These are phyloP conservation scores for Noccaea caerulescens DNA, from an alignment of 345 rosid genomes.

Conservation along the genomic window DNA sequence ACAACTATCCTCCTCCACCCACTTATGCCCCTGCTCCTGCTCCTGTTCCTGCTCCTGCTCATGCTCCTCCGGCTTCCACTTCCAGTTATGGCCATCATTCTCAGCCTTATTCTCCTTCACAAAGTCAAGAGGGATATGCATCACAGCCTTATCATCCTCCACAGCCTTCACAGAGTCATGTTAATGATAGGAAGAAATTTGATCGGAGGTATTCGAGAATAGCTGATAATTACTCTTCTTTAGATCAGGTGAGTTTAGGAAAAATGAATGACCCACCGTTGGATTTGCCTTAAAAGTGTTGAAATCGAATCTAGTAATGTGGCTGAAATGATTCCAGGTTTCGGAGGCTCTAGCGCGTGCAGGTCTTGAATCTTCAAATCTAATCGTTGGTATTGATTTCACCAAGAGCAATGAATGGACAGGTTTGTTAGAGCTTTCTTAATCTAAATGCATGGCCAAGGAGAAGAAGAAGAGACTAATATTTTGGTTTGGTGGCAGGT, in stretches of 20 bases:
- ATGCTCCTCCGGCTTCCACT: background rate
- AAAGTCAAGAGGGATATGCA: slow-evolving; percentile 39
- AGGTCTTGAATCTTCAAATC: slow-evolving; percentile 98
- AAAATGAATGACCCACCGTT: background rate
- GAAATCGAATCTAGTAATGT: background rate
- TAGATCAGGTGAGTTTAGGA: slow-evolving; percentile 63
- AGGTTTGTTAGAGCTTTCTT: slow-evolving; percentile 48
- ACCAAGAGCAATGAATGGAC: slow-evolving; percentile 99
- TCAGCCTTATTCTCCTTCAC: slow-evolving; percentile 11
- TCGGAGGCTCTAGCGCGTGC: slow-evolving; percentile 79
- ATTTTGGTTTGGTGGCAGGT: slow-evolving; percentile 49
- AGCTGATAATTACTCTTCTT: slow-evolving; percentile 76
- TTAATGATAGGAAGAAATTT: slow-evolving; percentile 52
- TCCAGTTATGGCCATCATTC: slow-evolving; percentile 11
- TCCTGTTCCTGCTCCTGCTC: slow-evolving; percentile 27
- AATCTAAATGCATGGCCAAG: background rate
- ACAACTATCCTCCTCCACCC: slow-evolving; percentile 47
- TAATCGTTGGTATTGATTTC: slow-evolving; percentile 92
- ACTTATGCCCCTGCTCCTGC: slow-evolving; percentile 31
- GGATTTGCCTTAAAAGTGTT: background rate
- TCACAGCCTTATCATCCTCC: slow-evolving; percentile 36
- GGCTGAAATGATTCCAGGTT: slow-evolving; percentile 50
- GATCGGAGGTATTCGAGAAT: slow-evolving; percentile 81
- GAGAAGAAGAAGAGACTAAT: slow-evolving; percentile 23
- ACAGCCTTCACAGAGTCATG: slow-evolving; percentile 38